Conservation (phyloP, 495 filamentous ascomycete species). For the Collariella sp. region DNA sequence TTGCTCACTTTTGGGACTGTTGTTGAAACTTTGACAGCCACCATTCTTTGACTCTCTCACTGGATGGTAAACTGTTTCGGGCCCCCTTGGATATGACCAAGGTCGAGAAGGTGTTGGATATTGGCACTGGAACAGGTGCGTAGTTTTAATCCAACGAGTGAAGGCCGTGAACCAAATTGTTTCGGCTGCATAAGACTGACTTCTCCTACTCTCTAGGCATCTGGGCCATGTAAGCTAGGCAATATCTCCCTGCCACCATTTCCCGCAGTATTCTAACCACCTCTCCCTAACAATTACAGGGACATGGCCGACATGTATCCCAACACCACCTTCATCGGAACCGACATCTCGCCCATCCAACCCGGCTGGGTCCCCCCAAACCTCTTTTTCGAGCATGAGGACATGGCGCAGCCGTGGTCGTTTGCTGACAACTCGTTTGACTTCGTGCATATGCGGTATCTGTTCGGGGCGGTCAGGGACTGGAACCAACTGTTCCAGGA, state of each 20-base stretch:
- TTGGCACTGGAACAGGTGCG: slow-evolving; percentile 52
- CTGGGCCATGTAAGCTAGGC: slow-evolving; percentile 33
- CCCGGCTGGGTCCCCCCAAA: slow-evolving; percentile 43
- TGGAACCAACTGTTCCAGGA: slow-evolving; percentile 42
- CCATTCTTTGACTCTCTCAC: slow-evolving; percentile 30
- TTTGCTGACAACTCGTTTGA: slow-evolving; percentile 47
- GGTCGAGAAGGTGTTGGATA: slow-evolving; percentile 48
- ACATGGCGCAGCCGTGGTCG: slow-evolving; percentile 46
- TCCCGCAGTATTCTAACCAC: no score
- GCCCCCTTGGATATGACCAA: slow-evolving; percentile 40
- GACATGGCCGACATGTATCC: slow-evolving; percentile 45
- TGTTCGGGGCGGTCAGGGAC: slow-evolving; percentile 49
- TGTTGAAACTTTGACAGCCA: slow-evolving; percentile 17
- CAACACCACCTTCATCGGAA: slow-evolving; percentile 46
- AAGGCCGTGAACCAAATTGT: no score
- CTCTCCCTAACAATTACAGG: slow-evolving; percentile 5
- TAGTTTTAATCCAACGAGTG: no score
- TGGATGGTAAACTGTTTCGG: slow-evolving; percentile 48
- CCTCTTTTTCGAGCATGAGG: slow-evolving; percentile 48
- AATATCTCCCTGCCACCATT: neutral
- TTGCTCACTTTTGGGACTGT: neutral
- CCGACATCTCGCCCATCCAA: slow-evolving; percentile 55
- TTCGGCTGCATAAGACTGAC: neutral
- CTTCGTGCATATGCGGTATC: slow-evolving; percentile 53
- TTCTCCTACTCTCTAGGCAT: slow-evolving; percentile 17